Evolutionary conservation across 306 rosid species (phyloP).

Genomic region (Mimosa bimucronata): DNA sequence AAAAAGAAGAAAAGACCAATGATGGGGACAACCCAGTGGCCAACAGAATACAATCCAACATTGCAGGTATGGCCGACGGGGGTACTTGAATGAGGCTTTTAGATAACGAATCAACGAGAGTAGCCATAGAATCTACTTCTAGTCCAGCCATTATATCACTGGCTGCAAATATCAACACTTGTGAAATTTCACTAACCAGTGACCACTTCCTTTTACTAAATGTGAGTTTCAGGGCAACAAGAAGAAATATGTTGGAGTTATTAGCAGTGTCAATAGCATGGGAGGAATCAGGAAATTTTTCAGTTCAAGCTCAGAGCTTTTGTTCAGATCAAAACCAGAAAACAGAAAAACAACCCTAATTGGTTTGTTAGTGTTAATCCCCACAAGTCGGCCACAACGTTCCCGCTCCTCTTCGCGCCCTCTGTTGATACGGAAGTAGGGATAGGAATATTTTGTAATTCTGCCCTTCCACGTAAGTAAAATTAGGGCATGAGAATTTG

Average conservation of each 20-base stretch:
- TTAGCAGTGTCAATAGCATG: background rate
- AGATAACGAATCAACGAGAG: slow-evolving; percentile 56
- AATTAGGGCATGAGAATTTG: background rate
- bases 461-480: no score
- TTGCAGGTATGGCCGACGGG: slow-evolving; percentile 67
- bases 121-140: slow-evolving; percentile 45
- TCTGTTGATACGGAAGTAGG: background rate
- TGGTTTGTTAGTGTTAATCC: background rate
- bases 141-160: slow-evolving; percentile 42
- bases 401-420: background rate
- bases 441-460: background rate
- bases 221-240: background rate
- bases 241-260: background rate
- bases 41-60: slow-evolving; percentile 71
- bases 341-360: background rate
- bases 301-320: background rate
- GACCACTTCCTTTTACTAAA: background rate
- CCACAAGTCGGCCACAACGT: background rate
- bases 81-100: slow-evolving; percentile 68
- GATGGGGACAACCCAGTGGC: slow-evolving; percentile 68
- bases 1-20: slow-evolving; percentile 63
- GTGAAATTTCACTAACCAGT: background rate
- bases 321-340: background rate
- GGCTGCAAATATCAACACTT: background rate
- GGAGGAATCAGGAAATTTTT: background rate